phyloP scores from a whole-genome alignment of 2,329 filamentous ascomycete species.

The Biscogniauxia marginata region DNA sequence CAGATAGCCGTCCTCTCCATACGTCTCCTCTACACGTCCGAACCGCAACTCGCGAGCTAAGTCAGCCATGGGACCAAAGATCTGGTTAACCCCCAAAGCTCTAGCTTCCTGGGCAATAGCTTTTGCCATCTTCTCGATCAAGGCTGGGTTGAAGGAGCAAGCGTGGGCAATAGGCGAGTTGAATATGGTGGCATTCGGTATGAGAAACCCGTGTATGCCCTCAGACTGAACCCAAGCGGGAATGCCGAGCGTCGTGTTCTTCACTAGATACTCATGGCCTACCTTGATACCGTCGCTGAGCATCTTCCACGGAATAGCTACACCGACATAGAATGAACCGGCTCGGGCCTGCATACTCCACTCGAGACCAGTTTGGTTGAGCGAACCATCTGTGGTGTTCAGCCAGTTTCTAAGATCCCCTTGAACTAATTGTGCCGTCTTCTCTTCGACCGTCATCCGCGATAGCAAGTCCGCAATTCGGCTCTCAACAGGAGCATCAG shows the following conservation, averaged over 20 bases:
- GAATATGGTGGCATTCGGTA: constrained; percentile 74
- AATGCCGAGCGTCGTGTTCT: constrained; percentile 68
- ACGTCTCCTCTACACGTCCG: constrained; percentile 73
- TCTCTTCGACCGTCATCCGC: constrained; percentile 74
- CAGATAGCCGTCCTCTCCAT: constrained; percentile 66
- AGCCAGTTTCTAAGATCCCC: constrained; percentile 74
- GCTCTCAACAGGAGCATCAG: constrained; percentile 59
- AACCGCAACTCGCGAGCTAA: constrained; percentile 69
- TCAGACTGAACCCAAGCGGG: constrained; percentile 73
- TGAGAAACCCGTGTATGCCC: constrained; percentile 70
- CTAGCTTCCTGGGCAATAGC: constrained; percentile 65
- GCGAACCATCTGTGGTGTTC: constrained; percentile 62
- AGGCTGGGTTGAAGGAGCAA: constrained; percentile 65
- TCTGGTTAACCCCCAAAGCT: constrained; percentile 68
- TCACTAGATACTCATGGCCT: constrained; percentile 66
- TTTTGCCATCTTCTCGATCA: constrained; percentile 65
- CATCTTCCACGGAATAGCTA: constrained; percentile 62
- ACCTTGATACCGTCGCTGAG: constrained; percentile 61
- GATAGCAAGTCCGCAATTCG: constrained; percentile 66
- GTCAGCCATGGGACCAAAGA: constrained; percentile 71
- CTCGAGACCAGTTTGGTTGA: constrained; percentile 65
- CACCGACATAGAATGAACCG: constrained; percentile 72
- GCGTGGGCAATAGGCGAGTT: constrained; percentile 73
- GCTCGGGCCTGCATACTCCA: constrained; percentile 65
- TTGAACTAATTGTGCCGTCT: constrained; percentile 67